A percentile compares a stretch with the other conserved stretches of the same genome.
Conservation (phyloP, 129 eudicot species). For the Helianthus annuus region HanXRQr2.0-SUNRISE NC_035445.2:119402693-119403192, state of each 20-base stretch:
- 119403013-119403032: slow-evolving; percentile 1
- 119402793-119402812: background rate
- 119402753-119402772: background rate
- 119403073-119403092: background rate
- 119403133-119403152: slow-evolving; percentile 18
- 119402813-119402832: background rate
- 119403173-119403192: background rate
- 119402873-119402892: background rate
- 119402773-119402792: background rate
- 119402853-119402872: background rate
- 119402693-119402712: too few species aligned
- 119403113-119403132: background rate
- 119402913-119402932: background rate
- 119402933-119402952: background rate
- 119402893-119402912: background rate
- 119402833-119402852: slow-evolving; percentile 3
- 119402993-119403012: background rate
- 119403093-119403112: slow-evolving; percentile 11
- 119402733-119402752: background rate
- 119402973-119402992: background rate
- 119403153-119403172: slow-evolving; percentile 18
- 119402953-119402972: background rate
- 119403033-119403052: background rate
- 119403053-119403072: slow-evolving; percentile 12
- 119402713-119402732: background rate